Evolutionary conservation across 2,329 filamentous ascomycete genomes (phyloP).

Genomic region (Hypoxylon sp.): DNA sequence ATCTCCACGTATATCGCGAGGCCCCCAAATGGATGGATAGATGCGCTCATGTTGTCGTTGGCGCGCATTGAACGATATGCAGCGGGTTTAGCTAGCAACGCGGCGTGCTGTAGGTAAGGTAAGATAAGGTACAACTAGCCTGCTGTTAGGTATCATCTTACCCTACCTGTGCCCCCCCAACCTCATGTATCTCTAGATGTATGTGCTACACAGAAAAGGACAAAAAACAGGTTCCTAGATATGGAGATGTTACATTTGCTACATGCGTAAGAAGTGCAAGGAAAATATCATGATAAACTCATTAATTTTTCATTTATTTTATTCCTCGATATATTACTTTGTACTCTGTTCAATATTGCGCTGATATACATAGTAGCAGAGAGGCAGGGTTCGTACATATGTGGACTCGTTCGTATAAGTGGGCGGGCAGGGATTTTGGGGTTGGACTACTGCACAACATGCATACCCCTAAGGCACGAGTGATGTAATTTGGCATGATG

Average conservation of each 20-base stretch:
- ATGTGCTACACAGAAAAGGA: background rate
- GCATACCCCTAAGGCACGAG: constrained; percentile 29
- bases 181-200: background rate
- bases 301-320: constrained; percentile 9
- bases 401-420: constrained; percentile 28
- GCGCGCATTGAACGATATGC: constrained; percentile 14
- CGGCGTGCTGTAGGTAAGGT: background rate
- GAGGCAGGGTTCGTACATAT: constrained; percentile 3
- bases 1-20: constrained; percentile 33
- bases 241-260: constrained; percentile 7
- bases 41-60: constrained; percentile 8
- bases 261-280: background rate
- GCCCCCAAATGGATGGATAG: background rate
- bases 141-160: constrained; percentile 39
- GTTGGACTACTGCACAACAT: constrained; percentile 33
- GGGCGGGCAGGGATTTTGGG: constrained; percentile 15
- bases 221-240: constrained; percentile 17
- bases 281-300: background rate
- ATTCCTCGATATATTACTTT: background rate
- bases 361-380: constrained; percentile 6
- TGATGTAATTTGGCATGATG: constrained; percentile 37
- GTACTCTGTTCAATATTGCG: background rate
- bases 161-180: constrained; percentile 22
- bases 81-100: background rate
- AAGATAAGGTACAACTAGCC: constrained; percentile 7